Base-by-base conservation (phyloP, 768 basidiomycete species). In the Podaxis sp. region DNA sequence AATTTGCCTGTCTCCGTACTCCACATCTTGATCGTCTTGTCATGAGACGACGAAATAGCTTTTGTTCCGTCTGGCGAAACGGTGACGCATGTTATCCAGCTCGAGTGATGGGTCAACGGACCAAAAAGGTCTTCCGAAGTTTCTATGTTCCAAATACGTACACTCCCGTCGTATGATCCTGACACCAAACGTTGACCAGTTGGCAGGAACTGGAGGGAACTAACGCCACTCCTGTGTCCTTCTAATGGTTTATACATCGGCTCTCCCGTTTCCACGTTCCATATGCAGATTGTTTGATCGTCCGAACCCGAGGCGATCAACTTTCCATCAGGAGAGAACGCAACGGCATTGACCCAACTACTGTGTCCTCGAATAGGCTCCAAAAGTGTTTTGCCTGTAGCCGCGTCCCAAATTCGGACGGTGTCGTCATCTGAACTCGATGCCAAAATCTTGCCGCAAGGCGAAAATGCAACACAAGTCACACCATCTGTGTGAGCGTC, bases 351-450 rank as follows among this genome's bases (percentile, higher is more conserved):
- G 26, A 70, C 68, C 2, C 39, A 26, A 6, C 57, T 53, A 11
- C 28, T 26, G 39, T 57, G 58, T 39, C 42, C 53, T 26, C 49
- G 19, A 17, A 70, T 59, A 2, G 68, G 63, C 6, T 26, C 61
- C 8, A 36, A 42, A 40, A 66, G 17, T 3, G 52, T 1, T 11
- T 60, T 36, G 2, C 72, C 68, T 4, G 56, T 69, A 5, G 13
- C 30, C 9, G 61, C 56, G 63, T 67, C 62, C 67, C 66, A 68
- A 12, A 72, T 22, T 7, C 65, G 28, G 13, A 72, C 38, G 4
- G 67, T 71, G n/a, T 61, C 58, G 52, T 75, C 72, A 22, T 58
- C 19, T 4, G 70, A 80, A 17, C 75, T 73, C 22, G 79, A 80
- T 3, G 71, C 77, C 33, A 78, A 63, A 19, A 69, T 70, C 26